Base-by-base conservation (phyloP, 2,329 filamentous ascomycete genomes). In the Zymoseptoria tritici region DNA sequence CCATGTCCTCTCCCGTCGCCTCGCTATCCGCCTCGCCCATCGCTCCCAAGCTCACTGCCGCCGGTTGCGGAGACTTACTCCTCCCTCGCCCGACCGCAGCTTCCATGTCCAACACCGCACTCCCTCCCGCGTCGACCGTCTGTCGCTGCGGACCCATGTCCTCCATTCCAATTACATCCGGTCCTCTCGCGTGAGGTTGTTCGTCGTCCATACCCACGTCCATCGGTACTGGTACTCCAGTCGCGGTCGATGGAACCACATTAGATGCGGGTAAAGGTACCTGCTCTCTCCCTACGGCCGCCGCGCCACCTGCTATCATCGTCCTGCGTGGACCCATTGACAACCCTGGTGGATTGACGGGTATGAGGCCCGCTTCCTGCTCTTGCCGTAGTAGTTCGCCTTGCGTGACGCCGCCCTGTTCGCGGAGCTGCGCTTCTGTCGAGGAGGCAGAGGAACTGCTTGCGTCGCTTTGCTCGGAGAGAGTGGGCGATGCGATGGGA, bases 311-410 rank as follows among this genome's bases (percentile, higher is more conserved):
- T 46, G 62, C 57, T 20, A 69, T 56, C 49, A 72, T 58, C 7
- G 65, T 57, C 13, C 70, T 66, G 13, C 70, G 61, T 4, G 75
- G 74, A 13, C 74, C 72, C 60, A 65, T 62, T 11, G 63, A 57
- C 2, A 62, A 54, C 9, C 62, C 63, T n/a, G 58, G 49, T 5
- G 63, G 60, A 21, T 57, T 60, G 71, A 62, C 60, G 22, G 90
- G 88, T 6, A 93, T 87, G 16, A 93, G 85, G 46, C 89, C 89
- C 1, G 89, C 88, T 70, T 88, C 85, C 75, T 95, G 91, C 73
- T 95, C 91, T 74, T 94, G 89, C n/a, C 91, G 81, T 22, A 95
- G 78, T 21, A 95, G 80, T 73, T 95, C 91, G 54, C 90, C 90
- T 74, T 96, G 91, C 0, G 89, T 92, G 56, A 92, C 83, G 29